Conservation (phyloP, 2,329 filamentous ascomycete genomes). For the Claviceps pazoutovae region DNA sequence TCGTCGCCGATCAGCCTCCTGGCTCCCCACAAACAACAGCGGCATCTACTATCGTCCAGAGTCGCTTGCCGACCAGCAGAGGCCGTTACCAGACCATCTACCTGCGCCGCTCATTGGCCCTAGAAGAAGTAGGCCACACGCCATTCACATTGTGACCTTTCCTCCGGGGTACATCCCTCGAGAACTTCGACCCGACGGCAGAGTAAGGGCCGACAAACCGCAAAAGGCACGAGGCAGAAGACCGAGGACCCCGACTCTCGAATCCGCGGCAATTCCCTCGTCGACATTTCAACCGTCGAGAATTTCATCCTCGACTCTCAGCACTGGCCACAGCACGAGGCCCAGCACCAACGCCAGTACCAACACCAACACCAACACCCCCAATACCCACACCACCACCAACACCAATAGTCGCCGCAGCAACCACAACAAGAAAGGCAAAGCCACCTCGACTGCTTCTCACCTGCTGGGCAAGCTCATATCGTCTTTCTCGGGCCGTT, state of each 20-base stretch:
- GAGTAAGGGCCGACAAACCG: background rate
- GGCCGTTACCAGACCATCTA: constrained; percentile 11
- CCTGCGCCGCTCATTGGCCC: constrained; percentile 26
- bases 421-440: constrained; percentile 18
- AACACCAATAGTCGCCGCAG: constrained; percentile 14
- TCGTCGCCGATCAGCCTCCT: constrained; percentile 4
- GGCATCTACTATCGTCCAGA: constrained; percentile 7
- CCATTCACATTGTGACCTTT: constrained; percentile 29
- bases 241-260: constrained; percentile 2
- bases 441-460: constrained; percentile 1
- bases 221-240: constrained; percentile 1
- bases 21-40: constrained; percentile 3
- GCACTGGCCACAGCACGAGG: background rate
- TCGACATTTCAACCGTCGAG: background rate
- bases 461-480: constrained; percentile 7
- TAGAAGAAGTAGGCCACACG: constrained; percentile 24
- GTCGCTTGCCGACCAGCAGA: constrained; percentile 1
- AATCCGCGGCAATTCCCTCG: background rate
- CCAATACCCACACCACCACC: constrained; percentile 23
- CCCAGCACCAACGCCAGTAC: constrained; percentile 7
- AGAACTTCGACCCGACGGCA: constrained; percentile 22
- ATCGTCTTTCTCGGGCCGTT: constrained; percentile 6
- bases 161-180: constrained; percentile 30
- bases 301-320: background rate
- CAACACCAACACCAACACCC: constrained; percentile 25